Base-by-base conservation (phyloP, 192 early-diverging fungal species). In the Chytriomyces hyalinus region DNA sequence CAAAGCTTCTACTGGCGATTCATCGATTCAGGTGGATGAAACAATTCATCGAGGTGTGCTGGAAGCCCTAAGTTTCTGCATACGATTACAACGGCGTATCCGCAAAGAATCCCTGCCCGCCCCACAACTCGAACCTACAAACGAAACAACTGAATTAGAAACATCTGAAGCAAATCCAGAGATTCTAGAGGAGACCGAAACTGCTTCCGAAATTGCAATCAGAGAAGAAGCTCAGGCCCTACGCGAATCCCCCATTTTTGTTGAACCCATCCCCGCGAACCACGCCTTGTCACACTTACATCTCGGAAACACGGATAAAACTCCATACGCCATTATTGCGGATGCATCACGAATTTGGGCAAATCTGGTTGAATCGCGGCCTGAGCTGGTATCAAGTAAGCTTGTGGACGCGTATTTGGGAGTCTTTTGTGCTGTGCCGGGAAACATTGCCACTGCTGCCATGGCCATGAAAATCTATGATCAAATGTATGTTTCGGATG, bases 391-490 rank as follows among this genome's bases (percentile, higher is more conserved):
- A 36, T 43, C 53, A 15, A n/a, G 46, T 20, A 15, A 20, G 22
- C 45, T 73, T 10, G 71, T 73, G 53, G 61, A 73, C 45, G 17
- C 57, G 20, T 73, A 73, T 48, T 63, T 73, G 71, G 22, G 24
- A 8, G 28, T 73, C 9, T 63, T 24, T 61, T 73, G 71, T 49
- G 71, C 71, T 26, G n/a, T 11, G 3, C 60, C 59, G 10, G 71
- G 71, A 45, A 73, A 73, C 43, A 63, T 61, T 20, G n/a, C 49
- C n/a, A 60, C 71, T 47, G 57, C 71, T 15, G 28, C 57, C 36
- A 73, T 6, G 60, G 71, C 71, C 24, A 20, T 73, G 26, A 10
- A 73, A 44, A 62, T 73, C 62, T 73, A 62, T 63, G 71, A 73
- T 73, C 13, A 13, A 17, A 45, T 73, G 59, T 63, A 73, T 47